Percentiles rank a stretch among this genome's conserved stretches.
Evolutionary conservation across 768 basidiomycete genomes (phyloP).

Genomic region (Boletellus sp.): DNA sequence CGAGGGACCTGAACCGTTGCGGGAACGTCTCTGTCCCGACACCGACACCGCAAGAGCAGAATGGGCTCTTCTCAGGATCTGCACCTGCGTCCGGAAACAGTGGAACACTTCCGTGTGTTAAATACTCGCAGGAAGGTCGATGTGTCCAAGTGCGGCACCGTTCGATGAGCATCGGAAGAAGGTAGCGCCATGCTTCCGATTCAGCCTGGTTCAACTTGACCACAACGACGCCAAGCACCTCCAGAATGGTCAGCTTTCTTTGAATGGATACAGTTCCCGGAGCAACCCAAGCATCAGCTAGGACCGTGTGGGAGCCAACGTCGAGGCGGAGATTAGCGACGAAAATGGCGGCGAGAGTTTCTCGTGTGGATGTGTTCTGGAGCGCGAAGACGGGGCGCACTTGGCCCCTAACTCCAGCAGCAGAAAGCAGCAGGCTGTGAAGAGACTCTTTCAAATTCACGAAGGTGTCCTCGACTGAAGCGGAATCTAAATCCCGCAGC

Average conservation of each 20-base stretch:
- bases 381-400: conserved; percentile 20
- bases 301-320: conserved; percentile 44
- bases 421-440: conserved; percentile 24
- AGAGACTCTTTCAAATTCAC: conserved; percentile 34
- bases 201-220: conserved; percentile 19
- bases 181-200: conserved; percentile 43
- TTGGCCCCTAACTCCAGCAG: conserved; percentile 22
- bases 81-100: conserved; percentile 29
- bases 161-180: conserved; percentile 49
- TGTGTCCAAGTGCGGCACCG: conserved; percentile 55
- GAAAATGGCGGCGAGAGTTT: conserved; percentile 42
- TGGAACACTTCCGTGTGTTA: conserved; percentile 32
- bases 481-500: background rate
- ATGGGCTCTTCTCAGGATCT: conserved; percentile 36
- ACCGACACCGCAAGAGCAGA: conserved; percentile 54
- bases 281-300: conserved; percentile 48
- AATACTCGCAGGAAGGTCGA: conserved; percentile 46
- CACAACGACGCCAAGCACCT: conserved; percentile 11
- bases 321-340: conserved; percentile 47
- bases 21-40: conserved; percentile 41
- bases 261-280: conserved; percentile 28
- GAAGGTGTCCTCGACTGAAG: conserved; percentile 21
- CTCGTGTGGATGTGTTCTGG: conserved; percentile 8
- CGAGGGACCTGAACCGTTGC: conserved; percentile 37
- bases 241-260: background rate